Conservation (phyloP, 2,329 filamentous ascomycete genomes). For the Exophiala alcalophila region DNA sequence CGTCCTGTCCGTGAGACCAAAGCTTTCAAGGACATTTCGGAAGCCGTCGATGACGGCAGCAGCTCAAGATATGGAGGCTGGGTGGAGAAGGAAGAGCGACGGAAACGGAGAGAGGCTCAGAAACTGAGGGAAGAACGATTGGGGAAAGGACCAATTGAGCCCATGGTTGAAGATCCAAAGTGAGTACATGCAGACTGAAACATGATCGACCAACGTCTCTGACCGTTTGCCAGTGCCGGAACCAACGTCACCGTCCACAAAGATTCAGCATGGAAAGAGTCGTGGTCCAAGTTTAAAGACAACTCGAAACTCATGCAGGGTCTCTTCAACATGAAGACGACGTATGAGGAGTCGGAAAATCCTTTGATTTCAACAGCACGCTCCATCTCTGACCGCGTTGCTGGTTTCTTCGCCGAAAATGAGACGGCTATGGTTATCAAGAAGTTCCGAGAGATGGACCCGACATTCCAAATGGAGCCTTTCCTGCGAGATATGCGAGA, state of each 20-base stretch:
- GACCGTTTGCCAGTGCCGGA: slow-evolving; percentile 64
- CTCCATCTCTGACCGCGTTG: slow-evolving; percentile 88
- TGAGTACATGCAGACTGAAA: slow-evolving; percentile 50
- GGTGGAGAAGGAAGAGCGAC: slow-evolving; percentile 92
- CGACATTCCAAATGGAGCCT: slow-evolving; percentile 87
- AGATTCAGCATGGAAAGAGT: slow-evolving; percentile 94
- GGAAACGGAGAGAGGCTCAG: slow-evolving; percentile 70
- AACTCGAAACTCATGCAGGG: slow-evolving; percentile 83
- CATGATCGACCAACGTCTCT: neutral
- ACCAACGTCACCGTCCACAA: slow-evolving; percentile 95
- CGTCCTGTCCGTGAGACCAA: slow-evolving; percentile 91
- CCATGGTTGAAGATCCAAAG: slow-evolving; percentile 81
- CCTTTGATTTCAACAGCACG: slow-evolving; percentile 88
- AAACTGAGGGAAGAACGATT: slow-evolving; percentile 60
- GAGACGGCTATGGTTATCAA: slow-evolving; percentile 97
- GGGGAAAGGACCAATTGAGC: slow-evolving; percentile 55
- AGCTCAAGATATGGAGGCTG: slow-evolving; percentile 95
- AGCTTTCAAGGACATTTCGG: slow-evolving; percentile 86
- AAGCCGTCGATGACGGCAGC: slow-evolving; percentile 95
- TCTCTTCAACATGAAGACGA: slow-evolving; percentile 78
- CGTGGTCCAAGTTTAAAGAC: slow-evolving; percentile 95
- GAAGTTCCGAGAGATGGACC: slow-evolving; percentile 95
- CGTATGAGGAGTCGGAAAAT: slow-evolving; percentile 96
- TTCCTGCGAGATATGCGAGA: slow-evolving; percentile 95
- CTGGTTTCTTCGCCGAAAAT: slow-evolving; percentile 97